A percentile compares a stretch with the other conserved stretches of the same genome.
Evolutionary conservation across 148 eudicot species (phyloP).

Genomic region (Bassia scoparia): DNA sequence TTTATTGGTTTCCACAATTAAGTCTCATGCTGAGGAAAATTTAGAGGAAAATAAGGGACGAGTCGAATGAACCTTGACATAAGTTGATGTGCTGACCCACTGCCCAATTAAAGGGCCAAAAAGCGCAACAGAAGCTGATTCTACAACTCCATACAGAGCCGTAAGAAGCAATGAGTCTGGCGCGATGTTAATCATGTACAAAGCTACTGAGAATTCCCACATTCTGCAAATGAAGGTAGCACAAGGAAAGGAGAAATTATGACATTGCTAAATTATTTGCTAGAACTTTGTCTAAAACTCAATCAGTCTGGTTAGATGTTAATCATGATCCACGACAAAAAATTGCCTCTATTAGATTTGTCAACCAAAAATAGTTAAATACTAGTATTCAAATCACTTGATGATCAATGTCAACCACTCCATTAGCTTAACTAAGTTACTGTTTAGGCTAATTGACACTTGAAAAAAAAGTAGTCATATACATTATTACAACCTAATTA

Average conservation of each 20-base stretch:
- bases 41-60: neutral
- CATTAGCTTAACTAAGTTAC: neutral
- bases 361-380: neutral
- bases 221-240: constrained; percentile 43
- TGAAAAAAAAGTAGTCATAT: too few species aligned
- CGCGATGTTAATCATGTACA: constrained; percentile 87
- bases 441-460: neutral
- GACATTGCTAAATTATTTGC: too few species aligned
- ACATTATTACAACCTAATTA: too few species aligned
- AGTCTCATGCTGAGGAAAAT: neutral
- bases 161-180: constrained; percentile 78
- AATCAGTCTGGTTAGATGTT: constrained; percentile 72
- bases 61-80: constrained; percentile 49
- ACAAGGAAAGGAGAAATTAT: neutral
- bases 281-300: neutral
- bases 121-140: constrained; percentile 64
- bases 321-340: constrained; percentile 45
- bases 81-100: constrained; percentile 52
- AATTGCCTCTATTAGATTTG: neutral
- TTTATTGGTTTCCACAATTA: neutral
- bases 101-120: constrained; percentile 81
- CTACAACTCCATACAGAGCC: constrained; percentile 83
- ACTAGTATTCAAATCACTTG: neutral
- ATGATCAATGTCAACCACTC: neutral
- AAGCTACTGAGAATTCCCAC: constrained; percentile 95